Evolutionary conservation across 2,329 filamentous ascomycete genomes (phyloP), one percentile per base, ranked within the genome.

Genomic region (Pseudocercospora vitis): DNA sequence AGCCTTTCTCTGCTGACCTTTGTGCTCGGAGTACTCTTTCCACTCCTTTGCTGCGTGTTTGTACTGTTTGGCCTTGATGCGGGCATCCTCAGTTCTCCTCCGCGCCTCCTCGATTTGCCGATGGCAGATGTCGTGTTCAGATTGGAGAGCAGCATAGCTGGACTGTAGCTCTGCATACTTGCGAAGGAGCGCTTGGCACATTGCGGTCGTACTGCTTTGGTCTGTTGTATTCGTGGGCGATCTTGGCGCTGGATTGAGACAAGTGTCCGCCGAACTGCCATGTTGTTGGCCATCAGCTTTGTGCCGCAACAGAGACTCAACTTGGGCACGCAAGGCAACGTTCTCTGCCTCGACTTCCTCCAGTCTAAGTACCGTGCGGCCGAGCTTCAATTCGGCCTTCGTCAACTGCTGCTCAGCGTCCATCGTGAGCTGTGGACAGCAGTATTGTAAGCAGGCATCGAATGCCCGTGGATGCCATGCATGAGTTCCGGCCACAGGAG

Each of bases 1-100:
- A 31, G 24, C 7, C 42, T 23, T 39, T 28, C 46, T 31, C 21
- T 54, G n/a, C 5, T 28, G 21, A 26, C 32, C 35, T 47, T 51
- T 39, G 33, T 46, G 44, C 21, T 56, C 53, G 4, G 47, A 35
- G 37, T 67, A 69, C 4, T 46, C 42, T 42, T 66, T 62, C 65
- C 66, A 69, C 40, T 60, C 49, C 35, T 64, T 68, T 6, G 71
- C 69, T 28, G 58, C 71, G 11, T 71, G 64, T 50, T 75, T 76
- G 63, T 73, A 72, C 2, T 71, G 65, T 39, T 52, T 52, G 29
- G 58, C 64, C 37, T 68, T 65, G 32, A 54, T 55, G 7, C 33
- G 44, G 48, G 61, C 24, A 18, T 9, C 65, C 31, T 53, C 51
- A 31, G 59, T 64, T 33, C 66, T 65, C 40, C 55, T 54, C 9